Evolutionary conservation across 2,329 filamentous ascomycete genomes (phyloP), one percentile per base, ranked within the genome.

Genomic region (Niveomyces coronatus): DNA sequence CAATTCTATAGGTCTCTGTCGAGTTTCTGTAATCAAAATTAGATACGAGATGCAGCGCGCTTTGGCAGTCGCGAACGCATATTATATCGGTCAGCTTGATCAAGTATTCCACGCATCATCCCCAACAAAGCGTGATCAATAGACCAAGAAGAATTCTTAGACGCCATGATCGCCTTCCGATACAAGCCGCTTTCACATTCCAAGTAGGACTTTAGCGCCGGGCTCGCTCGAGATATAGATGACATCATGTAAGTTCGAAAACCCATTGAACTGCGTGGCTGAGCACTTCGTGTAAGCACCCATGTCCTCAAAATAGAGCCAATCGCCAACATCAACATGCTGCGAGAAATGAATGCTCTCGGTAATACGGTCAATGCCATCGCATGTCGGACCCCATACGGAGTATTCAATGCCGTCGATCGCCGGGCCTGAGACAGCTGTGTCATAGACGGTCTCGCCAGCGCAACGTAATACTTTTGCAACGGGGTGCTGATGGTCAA

Each of bases 291-390:
- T 96, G 63, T 98, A 98, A 17, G 91, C 89, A 39, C 91, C 91
- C 91, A 98, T 98, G 45, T 94, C 79, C 65, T 95, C 86, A 62
- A 98, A 98, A 67, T 94, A 98, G 39, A 98, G 71, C 91, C 91
- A 98, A 61, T 98, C 91, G 37, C 91, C 91, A 7, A 94, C 85
- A 54, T 95, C 81, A 30, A 98, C 67, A 33, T 82, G 73, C 37
- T 83, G 78, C 23, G 77, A 66, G 53, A 95, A 85, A 45, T 71
- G 75, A 59, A 84, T 85, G 55, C 80, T 84, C 58, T 85, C 77
- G 35, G 82, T 77, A 62, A 98, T 94, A 59, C 87, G 84, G 63
- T 98, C 91, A 53, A 98, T 96, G 44, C 91, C 89, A 57, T 98
- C 91, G 57, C 91, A 98, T 13, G 91, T 96, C 1, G 91, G 91